A percentile compares a stretch with the other conserved stretches of the same genome.
Evolutionary conservation across 1,284 basidiomycete genomes (phyloP).

Genomic region (Heterobasidion occidentale): DNA sequence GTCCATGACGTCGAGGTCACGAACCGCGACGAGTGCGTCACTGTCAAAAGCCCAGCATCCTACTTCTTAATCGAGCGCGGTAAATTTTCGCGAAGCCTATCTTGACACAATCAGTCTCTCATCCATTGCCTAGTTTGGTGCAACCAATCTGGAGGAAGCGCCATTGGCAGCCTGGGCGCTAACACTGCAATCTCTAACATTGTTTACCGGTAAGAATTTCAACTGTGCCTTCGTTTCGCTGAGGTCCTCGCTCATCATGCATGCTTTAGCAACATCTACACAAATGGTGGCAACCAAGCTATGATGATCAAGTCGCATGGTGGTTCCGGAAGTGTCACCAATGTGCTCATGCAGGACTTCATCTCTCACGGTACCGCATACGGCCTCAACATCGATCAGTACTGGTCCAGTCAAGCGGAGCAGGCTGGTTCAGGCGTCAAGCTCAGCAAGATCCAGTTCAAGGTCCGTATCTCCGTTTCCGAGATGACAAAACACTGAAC

Average conservation of each 20-base stretch:
- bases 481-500: neutral
- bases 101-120: too few relatives aligned
- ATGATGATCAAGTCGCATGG: slow-evolving; percentile 30
- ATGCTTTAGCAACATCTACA: slow-evolving; percentile 19
- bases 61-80: slow-evolving; percentile 25
- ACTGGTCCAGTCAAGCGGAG: slow-evolving; percentile 19
- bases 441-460: slow-evolving; percentile 23
- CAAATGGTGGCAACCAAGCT: slow-evolving; percentile 27
- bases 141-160: slow-evolving; percentile 28
- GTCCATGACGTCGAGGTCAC: slow-evolving; percentile 30
- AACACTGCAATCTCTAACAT: slow-evolving; percentile 25
- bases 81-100: neutral
- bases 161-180: slow-evolving; percentile 25
- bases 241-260: neutral
- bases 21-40: slow-evolving; percentile 30
- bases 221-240: neutral
- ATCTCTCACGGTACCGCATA: slow-evolving; percentile 24
- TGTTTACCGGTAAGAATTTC: slow-evolving; percentile 12
- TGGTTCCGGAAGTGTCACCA: slow-evolving; percentile 24
- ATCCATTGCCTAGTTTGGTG: slow-evolving; percentile 23
- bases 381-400: slow-evolving; percentile 25
- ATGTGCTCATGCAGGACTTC: slow-evolving; percentile 27
- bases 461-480: slow-evolving; percentile 7
- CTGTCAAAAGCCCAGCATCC: slow-evolving; percentile 25
- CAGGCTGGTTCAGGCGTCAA: slow-evolving; percentile 19